A percentile compares a stretch with the other conserved stretches of the same genome.
Conservation (phyloP, 371 early-diverging fungal species). For the Rhizopus sp. region DNA sequence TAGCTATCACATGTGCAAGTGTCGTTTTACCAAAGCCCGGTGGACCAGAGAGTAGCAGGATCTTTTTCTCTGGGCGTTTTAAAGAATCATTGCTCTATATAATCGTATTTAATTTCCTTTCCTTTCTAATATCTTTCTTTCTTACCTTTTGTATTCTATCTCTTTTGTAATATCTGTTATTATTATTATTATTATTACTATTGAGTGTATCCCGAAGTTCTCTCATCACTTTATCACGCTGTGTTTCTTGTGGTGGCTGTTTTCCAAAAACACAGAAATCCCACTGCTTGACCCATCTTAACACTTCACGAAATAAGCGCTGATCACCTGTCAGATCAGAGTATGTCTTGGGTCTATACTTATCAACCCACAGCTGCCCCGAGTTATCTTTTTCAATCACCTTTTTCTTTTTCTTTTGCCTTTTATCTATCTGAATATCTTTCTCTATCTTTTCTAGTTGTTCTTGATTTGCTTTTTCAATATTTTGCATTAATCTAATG, state of each 20-base stretch:
- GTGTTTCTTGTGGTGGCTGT: conserved; percentile 23
- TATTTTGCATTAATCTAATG: conserved; percentile 29
- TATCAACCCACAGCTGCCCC: conserved; percentile 83
- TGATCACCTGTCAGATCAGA: conserved; percentile 95
- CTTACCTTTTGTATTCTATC: conserved; percentile 14
- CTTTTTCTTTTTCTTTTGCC: conserved; percentile 37
- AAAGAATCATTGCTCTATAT: conserved; percentile 48
- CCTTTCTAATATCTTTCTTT: background rate
- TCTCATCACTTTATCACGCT: conserved; percentile 35
- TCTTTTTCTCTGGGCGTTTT: conserved; percentile 70
- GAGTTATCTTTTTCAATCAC: conserved; percentile 17
- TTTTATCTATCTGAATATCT: conserved; percentile 35
- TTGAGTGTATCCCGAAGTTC: conserved; percentile 34
- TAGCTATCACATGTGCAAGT: conserved; percentile 92
- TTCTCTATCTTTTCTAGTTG: conserved; percentile 23
- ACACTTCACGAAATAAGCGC: conserved; percentile 81
- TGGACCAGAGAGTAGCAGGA: conserved; percentile 93
- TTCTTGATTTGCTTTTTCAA: conserved; percentile 15
- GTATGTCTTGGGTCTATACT: conserved; percentile 82
- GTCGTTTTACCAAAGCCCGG: conserved; percentile 99
- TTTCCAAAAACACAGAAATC: conserved; percentile 91
- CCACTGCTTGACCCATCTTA: conserved; percentile 96
- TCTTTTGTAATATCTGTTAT: conserved; percentile 11
- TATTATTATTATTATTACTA: conserved; percentile 6
- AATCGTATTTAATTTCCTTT: background rate